Base-by-base conservation (phyloP, 257 asterid genomes). In the Henckelia pumila region DNA sequence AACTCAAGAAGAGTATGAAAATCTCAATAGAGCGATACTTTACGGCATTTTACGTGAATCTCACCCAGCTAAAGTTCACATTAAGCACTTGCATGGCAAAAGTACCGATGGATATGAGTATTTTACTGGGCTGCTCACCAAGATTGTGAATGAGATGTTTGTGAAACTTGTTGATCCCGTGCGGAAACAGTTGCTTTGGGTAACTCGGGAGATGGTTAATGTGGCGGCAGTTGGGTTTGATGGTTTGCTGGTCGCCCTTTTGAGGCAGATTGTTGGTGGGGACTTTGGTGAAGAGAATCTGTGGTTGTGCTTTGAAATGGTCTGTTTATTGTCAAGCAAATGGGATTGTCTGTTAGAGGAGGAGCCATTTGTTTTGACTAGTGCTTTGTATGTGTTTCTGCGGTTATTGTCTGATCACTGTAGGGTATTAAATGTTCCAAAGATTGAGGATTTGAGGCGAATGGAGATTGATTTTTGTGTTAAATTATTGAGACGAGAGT, bases 251-350 rank as follows among this genome's bases (percentile, higher is more conserved):
- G 83, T 85, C 69, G 79, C 84, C 57, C 88, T 88, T 67, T 61
- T 84, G 75, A 81, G 96, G 84, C 97, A 85, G 81, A 86, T 82
- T 77, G 71, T 79, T 40, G 89, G 95, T 62, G 92, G 95, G 28
- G 97, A 88, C 79, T 80, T 58, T 50, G 68, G 88, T 63, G 91
- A 83, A 23, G 91, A 82, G 62, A 91, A 88, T 81, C 59, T 88
- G 71, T 88, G 92, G 89, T 63, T 88, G 82, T 81, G 92, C 67
- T 75, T 50, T 40, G 95, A 91, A 75, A 77, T 91, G 89, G 83
- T 85, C 35, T 59, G 30, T 17, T 65, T 91, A 71, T 83, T 85
- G 67, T 68, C 71, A 3, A 71, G 44, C 50, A 82, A 85, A 63
- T 85, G 89, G 89, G 88, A 73, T 70, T 77, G 75, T 71, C 72